Base-by-base conservation (phyloP, 2,329 filamentous ascomycete species). In the Botryotinia globosa region DNA sequence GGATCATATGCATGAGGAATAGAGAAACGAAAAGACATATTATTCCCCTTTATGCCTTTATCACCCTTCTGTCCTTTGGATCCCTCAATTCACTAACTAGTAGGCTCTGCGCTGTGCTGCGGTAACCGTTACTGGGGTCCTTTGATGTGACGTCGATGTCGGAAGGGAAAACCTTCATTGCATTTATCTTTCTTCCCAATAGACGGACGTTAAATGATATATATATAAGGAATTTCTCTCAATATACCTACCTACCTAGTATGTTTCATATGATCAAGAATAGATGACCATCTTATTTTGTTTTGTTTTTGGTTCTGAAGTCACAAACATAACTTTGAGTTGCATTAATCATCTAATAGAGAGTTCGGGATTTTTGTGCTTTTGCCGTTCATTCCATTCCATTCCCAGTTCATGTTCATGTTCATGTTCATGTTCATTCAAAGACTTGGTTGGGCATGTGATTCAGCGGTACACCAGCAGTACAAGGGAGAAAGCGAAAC, bases 1-100 rank as follows among this genome's bases (percentile, higher is more conserved):
- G 77, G 78, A 74, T 80, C 79, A 71, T 78, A 78, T 51, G 74
- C 78, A 73, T 75, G 71, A 67, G 74, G 74, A 51, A 72, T 42
- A 42, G 54, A 42, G 72, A 78, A 77, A 45, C 76, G 73, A 37
- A 73, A 74, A 65, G 77, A 73, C 77, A 79, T 79, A 63, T 44
- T 76, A 39, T 56, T 58, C 45, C n/a, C 37, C 66, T 56, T 45
- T 68, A 70, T 71, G 71, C 63, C 59, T 68, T 56, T 56, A 9
- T 56, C 51, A 29, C 51, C n/a, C 51, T 29, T 56, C 34, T 62
- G 58, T 58, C 39, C 42, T n/a, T 25, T 37, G 16, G 29, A n/a
- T 22, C 14, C 22, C 39, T 58, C 37, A 39, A 18, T 65, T 48
- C 44, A 32, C 51, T 61, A 20, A 48, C 45, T 56, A 48, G 42